Percentiles rank a stretch among this genome's conserved stretches.
phyloP scores from a whole-genome alignment of 805 yeast genomes.

The Zygoascus ofunaensis region DNA sequence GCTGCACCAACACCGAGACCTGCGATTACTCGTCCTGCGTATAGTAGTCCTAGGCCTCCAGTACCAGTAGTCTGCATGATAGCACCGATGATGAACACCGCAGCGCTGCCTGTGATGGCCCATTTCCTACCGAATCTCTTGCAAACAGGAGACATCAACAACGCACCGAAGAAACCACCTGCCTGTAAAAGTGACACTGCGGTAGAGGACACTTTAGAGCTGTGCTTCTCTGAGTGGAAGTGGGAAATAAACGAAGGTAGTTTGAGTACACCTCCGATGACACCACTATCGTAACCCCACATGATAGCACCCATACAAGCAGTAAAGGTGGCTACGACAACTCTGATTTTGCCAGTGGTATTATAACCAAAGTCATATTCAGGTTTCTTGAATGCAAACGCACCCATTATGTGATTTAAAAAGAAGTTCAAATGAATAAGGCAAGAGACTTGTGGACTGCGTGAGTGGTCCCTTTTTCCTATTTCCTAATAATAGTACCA shows the following conservation, averaged over 20 bases:
- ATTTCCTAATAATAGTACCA: no score
- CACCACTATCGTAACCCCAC: conserved; percentile 21
- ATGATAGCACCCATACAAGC: conserved; percentile 15
- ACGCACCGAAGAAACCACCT: conserved; percentile 16
- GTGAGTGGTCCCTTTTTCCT: no score
- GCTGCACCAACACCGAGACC: conserved; percentile 49
- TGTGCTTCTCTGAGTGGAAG: conserved; percentile 3
- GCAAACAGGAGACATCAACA: conserved; percentile 10
- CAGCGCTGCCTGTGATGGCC: conserved; percentile 39
- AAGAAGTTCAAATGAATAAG: no score
- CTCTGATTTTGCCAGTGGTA: neutral
- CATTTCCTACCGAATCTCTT: conserved; percentile 10
- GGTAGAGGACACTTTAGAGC: conserved; percentile 6
- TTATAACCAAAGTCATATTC: neutral
- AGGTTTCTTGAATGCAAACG: neutral
- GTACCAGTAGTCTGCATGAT: conserved; percentile 33
- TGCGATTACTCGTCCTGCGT: conserved; percentile 43
- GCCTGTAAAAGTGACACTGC: conserved; percentile 13
- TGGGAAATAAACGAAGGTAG: conserved; percentile 9
- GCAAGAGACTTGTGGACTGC: neutral
- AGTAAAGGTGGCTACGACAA: neutral
- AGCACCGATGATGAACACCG: conserved; percentile 26
- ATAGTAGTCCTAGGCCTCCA: conserved; percentile 34
- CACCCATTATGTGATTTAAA: no score
- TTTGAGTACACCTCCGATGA: conserved; percentile 12